Conservation (phyloP, 108 stramenopile species). For the Skeletonema costatum region DNA sequence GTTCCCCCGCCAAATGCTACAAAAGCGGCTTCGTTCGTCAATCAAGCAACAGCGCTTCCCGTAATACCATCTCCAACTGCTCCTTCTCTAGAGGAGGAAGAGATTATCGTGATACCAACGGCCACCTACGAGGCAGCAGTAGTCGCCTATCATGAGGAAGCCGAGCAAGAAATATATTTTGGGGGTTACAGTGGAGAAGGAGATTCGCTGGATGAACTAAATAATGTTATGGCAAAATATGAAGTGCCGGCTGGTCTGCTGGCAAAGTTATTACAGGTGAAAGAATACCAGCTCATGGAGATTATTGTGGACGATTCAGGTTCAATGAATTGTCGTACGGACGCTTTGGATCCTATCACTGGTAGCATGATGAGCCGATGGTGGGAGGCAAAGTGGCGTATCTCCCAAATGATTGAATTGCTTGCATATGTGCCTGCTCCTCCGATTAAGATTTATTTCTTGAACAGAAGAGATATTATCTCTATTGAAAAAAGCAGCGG, state of each 20-base stretch:
- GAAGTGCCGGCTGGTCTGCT: slow-evolving; percentile 64
- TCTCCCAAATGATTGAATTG: slow-evolving; percentile 61
- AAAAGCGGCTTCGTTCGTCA: not conserved
- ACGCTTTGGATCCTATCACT: slow-evolving; percentile 33
- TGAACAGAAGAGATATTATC: slow-evolving; percentile 49
- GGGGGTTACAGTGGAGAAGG: too few relatives aligned
- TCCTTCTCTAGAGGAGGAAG: slow-evolving; percentile 2
- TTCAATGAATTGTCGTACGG: slow-evolving; percentile 42
- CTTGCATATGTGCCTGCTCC: slow-evolving; percentile 54
- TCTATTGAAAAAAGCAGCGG: slow-evolving; percentile 30
- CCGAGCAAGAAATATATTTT: too few relatives aligned
- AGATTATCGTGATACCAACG: not conserved
- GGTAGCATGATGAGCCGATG: slow-evolving; percentile 34
- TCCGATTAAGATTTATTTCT: slow-evolving; percentile 49
- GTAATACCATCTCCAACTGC: not conserved
- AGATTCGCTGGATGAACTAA: slow-evolving; percentile 29
- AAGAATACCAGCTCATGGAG: slow-evolving; percentile 48
- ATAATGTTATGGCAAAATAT: slow-evolving; percentile 47
- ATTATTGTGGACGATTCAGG: slow-evolving; percentile 62
- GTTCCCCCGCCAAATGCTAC: not conserved
- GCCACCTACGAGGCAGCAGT: not conserved
- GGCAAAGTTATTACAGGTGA: slow-evolving; percentile 57
- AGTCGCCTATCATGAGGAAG: too few relatives aligned
- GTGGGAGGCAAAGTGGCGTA: slow-evolving; percentile 49
- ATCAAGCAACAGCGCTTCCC: not conserved